phyloP scores from a whole-genome alignment of 2,329 filamentous ascomycete species.

The Parascedosporium putredinis region DNA sequence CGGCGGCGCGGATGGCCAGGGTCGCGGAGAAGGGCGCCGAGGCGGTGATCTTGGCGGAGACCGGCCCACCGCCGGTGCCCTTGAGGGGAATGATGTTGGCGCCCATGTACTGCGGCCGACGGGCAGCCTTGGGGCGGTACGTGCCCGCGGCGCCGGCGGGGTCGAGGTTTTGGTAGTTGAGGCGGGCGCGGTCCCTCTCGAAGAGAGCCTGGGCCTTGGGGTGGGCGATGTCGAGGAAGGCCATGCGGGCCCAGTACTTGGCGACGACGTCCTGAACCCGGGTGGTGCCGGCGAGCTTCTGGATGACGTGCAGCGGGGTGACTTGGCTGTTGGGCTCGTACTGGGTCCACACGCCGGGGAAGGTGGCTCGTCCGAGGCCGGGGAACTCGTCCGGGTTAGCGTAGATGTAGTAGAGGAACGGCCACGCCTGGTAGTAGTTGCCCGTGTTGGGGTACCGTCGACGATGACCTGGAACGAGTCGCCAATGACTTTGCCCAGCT shows the following conservation, averaged over 20 bases:
- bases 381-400: conserved; percentile 34
- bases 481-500: conserved; percentile 33
- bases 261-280: conserved; percentile 31
- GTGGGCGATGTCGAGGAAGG: conserved; percentile 39
- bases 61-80: conserved; percentile 19
- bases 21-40: conserved; percentile 27
- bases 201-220: conserved; percentile 27
- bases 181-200: conserved; percentile 19
- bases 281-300: conserved; percentile 24
- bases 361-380: conserved; percentile 28
- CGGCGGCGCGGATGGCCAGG: conserved; percentile 24
- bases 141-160: conserved; percentile 20
- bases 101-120: conserved; percentile 37
- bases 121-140: conserved; percentile 31
- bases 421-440: conserved; percentile 43
- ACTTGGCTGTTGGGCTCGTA: conserved; percentile 35
- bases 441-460: conserved; percentile 29
- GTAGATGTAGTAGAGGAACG: conserved; percentile 36
- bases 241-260: conserved; percentile 42
- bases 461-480: conserved; percentile 38
- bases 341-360: conserved; percentile 31
- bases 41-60: conserved; percentile 24
- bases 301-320: conserved; percentile 35
- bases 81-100: conserved; percentile 37
- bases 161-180: conserved; percentile 34